phyloP scores from a whole-genome alignment of 2,329 filamentous ascomycete genomes.

The Aspergillus tubingensis region DNA sequence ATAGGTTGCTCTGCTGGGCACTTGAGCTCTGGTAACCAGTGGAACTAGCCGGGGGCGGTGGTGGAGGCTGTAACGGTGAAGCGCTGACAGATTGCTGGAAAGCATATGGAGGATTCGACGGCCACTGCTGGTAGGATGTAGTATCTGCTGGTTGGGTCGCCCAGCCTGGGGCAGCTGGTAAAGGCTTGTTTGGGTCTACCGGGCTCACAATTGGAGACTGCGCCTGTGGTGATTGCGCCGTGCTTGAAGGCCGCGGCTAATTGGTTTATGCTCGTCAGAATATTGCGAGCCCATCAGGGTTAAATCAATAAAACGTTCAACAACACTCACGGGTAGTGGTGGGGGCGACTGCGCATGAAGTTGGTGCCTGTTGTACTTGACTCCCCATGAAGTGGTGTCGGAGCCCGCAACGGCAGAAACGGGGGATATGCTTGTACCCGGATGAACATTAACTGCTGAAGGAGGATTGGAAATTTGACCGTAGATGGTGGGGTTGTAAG shows the following conservation, averaged over 20 bases:
- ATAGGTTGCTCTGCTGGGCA: constrained; percentile 27
- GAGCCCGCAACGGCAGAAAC: constrained; percentile 16
- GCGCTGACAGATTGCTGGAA: constrained; percentile 23
- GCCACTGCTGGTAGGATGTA: constrained; percentile 23
- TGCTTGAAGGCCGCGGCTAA: constrained; percentile 42
- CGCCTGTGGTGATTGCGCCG: constrained; percentile 19
- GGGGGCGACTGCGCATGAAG: constrained; percentile 30
- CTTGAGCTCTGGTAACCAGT: constrained; percentile 38
- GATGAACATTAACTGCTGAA: neutral
- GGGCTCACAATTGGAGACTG: constrained; percentile 21
- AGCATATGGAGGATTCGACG: constrained; percentile 26
- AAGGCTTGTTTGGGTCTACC: constrained; percentile 22
- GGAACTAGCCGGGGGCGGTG: constrained; percentile 45
- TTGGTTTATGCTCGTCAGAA: constrained; percentile 11
- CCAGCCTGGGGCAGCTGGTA: constrained; percentile 24
- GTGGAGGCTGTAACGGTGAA: constrained; percentile 28
- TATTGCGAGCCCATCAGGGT: neutral
- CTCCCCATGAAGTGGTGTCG: constrained; percentile 46
- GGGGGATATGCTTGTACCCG: constrained; percentile 21
- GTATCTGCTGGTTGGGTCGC: constrained; percentile 7
- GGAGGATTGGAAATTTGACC: constrained; percentile 34
- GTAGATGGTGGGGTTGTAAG: constrained; percentile 40
- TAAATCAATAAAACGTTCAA: neutral
- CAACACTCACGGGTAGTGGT: constrained; percentile 40
- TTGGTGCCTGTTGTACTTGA: constrained; percentile 44